These are phyloP conservation scores for Hibiscus tridactylites DNA, from an alignment of 345 rosid species.

Conservation along the genomic window DNA sequence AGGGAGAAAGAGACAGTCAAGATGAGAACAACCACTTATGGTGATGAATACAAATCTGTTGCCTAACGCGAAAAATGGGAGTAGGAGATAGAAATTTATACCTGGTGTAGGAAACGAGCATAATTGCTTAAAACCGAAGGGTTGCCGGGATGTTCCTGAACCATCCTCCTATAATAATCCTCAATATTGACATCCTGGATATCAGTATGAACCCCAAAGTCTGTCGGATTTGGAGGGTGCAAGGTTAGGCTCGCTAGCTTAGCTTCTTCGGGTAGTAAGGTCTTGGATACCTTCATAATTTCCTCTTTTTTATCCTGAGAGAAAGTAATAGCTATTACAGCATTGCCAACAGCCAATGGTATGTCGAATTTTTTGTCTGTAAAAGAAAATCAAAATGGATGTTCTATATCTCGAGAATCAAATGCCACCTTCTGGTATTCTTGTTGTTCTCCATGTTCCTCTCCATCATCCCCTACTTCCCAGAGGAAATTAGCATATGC, in stretches of 20 bases:
- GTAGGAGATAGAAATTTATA: background rate
- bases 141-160: constrained; percentile 1
- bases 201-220: background rate
- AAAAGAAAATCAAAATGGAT: background rate
- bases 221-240: background rate
- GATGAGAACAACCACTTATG: background rate
- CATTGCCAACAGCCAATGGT: background rate
- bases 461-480: constrained; percentile 53
- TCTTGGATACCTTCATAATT: background rate
- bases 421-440: constrained; percentile 30
- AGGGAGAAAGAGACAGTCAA: background rate
- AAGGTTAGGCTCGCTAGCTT: background rate
- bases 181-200: constrained; percentile 3
- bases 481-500: constrained; percentile 85
- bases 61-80: background rate
- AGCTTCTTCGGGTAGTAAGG: background rate
- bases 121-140: constrained; percentile 8
- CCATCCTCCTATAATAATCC: constrained; percentile 10
- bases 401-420: background rate
- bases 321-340: background rate
- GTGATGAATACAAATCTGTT: constrained; percentile 2
- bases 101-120: constrained; percentile 12
- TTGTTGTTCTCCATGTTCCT: constrained; percentile 14
- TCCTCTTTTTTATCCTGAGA: constrained; percentile 11
- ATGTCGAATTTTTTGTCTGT: background rate